These are phyloP conservation scores for Ogataea ganodermae DNA, from an alignment of 805 yeast genomes.

Conservation along the genomic window DNA sequence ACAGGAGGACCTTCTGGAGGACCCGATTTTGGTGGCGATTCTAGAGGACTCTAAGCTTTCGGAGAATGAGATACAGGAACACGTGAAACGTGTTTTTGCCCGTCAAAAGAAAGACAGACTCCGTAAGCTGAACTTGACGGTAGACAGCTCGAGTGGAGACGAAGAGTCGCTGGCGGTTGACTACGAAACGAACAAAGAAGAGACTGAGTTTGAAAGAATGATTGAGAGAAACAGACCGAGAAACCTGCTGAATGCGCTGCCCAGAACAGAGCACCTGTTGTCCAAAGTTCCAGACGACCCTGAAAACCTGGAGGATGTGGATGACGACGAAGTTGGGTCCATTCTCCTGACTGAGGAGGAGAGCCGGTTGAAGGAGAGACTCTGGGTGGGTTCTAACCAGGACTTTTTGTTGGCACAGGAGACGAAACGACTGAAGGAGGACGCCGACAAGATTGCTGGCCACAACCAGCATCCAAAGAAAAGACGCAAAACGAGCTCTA, in stretches of 20 bases:
- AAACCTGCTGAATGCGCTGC: slow-evolving; percentile 54
- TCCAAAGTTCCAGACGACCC: slow-evolving; percentile 58
- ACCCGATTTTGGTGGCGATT: slow-evolving; percentile 47
- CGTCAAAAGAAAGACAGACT: slow-evolving; percentile 28
- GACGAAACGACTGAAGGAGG: slow-evolving; percentile 74
- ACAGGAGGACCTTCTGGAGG: slow-evolving; percentile 41
- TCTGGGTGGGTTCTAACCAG: slow-evolving; percentile 89
- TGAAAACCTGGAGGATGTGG: slow-evolving; percentile 70
- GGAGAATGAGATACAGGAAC: slow-evolving; percentile 44
- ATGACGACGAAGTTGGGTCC: slow-evolving; percentile 74
- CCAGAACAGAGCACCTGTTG: slow-evolving; percentile 58
- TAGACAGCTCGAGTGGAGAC: slow-evolving; percentile 11
- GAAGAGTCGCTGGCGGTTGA: slow-evolving; percentile 15
- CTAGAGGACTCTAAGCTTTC: slow-evolving; percentile 46
- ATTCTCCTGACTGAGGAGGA: slow-evolving; percentile 70
- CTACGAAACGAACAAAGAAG: slow-evolving; percentile 27
- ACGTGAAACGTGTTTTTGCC: slow-evolving; percentile 33
- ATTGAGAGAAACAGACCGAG: slow-evolving; percentile 52
- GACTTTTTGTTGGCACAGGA: slow-evolving; percentile 87
- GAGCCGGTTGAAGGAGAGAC: slow-evolving; percentile 68
- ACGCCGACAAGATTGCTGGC: slow-evolving; percentile 87
- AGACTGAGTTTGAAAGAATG: slow-evolving; percentile 33
- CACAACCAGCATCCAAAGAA: slow-evolving; percentile 56
- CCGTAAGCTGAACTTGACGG: slow-evolving; percentile 20
- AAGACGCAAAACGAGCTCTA: slow-evolving; percentile 38